These are phyloP conservation scores for Bipolaris bicolor DNA, from an alignment of 2,329 filamentous ascomycete genomes.

Conservation along the genomic window DNA sequence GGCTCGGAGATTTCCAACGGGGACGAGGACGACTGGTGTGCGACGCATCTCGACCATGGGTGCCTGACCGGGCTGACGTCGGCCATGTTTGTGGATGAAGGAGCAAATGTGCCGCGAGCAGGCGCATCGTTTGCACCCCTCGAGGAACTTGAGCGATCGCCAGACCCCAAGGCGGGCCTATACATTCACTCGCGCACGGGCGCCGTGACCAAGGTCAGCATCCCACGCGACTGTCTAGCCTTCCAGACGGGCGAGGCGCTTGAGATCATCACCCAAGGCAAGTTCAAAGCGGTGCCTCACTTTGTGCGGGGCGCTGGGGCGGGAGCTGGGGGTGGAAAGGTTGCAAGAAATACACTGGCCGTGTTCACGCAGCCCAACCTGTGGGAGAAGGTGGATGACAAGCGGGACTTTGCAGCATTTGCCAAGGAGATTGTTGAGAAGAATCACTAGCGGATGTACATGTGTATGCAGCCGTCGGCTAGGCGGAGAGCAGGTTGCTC, in stretches of 20 bases:
- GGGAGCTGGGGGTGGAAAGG: conserved; percentile 56
- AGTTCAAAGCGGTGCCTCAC: conserved; percentile 93
- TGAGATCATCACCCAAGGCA: conserved; percentile 87
- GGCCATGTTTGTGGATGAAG: conserved; percentile 94
- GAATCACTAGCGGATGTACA: conserved; percentile 45
- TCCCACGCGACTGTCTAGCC: conserved; percentile 87
- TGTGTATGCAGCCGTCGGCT: not conserved
- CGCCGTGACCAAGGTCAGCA: conserved; percentile 85
- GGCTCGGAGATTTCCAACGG: conserved; percentile 29
- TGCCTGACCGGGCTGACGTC: conserved; percentile 93
- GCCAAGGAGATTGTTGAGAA: conserved; percentile 61
- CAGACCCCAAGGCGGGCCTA: conserved; percentile 84
- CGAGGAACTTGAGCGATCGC: conserved; percentile 74
- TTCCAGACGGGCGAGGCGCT: conserved; percentile 96
- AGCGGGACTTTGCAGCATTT: conserved; percentile 77
- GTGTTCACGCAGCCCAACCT: conserved; percentile 98
- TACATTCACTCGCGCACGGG: conserved; percentile 90
- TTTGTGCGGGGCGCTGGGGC: conserved; percentile 78
- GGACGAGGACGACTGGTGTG: conserved; percentile 92
- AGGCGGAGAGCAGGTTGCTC: not conserved
- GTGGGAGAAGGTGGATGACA: conserved; percentile 75
- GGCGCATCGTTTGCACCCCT: conserved; percentile 57
- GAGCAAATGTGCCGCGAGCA: conserved; percentile 46
- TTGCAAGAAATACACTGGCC: conserved; percentile 79
- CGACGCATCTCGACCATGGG: conserved; percentile 87